Evolutionary conservation across 148 eudicot genomes (phyloP).

Genomic region (Amaranthus hypochondriacus): DNA sequence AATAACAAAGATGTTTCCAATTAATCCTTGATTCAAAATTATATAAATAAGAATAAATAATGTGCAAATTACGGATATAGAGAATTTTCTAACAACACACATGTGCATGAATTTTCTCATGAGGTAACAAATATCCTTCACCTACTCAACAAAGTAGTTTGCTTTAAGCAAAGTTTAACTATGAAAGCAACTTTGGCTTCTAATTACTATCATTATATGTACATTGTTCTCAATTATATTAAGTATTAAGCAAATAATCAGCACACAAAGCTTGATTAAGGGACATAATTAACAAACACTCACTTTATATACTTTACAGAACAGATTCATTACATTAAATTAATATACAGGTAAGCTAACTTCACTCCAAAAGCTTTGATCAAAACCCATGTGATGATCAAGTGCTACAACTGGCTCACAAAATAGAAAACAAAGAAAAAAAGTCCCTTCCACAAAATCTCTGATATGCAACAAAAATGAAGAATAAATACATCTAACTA

Average conservation of each 20-base stretch:
- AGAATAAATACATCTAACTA: constrained; percentile 20
- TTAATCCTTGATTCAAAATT: too few relatives aligned
- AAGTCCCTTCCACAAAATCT: constrained; percentile 20
- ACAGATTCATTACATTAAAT: constrained; percentile 23
- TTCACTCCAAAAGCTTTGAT: constrained; percentile 21
- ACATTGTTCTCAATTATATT: constrained; percentile 1
- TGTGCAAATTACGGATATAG: too few relatives aligned
- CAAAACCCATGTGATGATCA: constrained; percentile 35
- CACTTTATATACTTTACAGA: constrained; percentile 36
- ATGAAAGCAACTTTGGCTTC: constrained; percentile 24
- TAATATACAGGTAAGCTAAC: constrained; percentile 33
- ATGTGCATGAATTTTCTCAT: not conserved
- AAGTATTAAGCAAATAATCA: not conserved
- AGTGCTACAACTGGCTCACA: constrained; percentile 18
- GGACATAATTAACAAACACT: constrained; percentile 21
- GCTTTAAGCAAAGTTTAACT: constrained; percentile 32
- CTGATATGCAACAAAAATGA: constrained; percentile 8
- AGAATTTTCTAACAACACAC: not conserved
- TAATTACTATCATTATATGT: constrained; percentile 22
- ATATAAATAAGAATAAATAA: too few relatives aligned
- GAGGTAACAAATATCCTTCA: constrained; percentile 1
- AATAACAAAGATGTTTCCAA: too few relatives aligned
- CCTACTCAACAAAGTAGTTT: constrained; percentile 18
- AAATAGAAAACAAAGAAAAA: not conserved
- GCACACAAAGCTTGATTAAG: constrained; percentile 8